These are phyloP conservation scores for Phyllosticta citriasiana DNA, from an alignment of 2,329 filamentous ascomycete species.

Conservation along the genomic window DNA sequence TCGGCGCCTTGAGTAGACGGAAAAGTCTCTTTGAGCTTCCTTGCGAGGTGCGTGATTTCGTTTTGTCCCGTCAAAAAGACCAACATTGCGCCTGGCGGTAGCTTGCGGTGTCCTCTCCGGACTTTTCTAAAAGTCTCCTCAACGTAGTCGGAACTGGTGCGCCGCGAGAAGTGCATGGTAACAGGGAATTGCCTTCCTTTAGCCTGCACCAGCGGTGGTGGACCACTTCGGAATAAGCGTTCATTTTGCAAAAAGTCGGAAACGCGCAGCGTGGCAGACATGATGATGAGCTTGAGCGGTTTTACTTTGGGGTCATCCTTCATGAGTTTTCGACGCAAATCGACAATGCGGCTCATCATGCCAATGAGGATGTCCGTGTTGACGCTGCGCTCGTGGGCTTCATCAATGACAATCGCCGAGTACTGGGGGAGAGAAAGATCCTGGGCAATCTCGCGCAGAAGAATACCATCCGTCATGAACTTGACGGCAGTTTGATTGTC, in stretches of 20 bases:
- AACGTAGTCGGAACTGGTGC: constrained; percentile 77
- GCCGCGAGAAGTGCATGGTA: constrained; percentile 76
- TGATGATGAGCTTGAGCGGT: constrained; percentile 88
- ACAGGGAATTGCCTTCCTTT: constrained; percentile 90
- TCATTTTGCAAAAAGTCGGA: constrained; percentile 82
- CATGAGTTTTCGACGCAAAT: constrained; percentile 65
- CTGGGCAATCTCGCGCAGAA: constrained; percentile 81
- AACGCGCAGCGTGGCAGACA: constrained; percentile 91
- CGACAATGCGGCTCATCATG: constrained; percentile 88
- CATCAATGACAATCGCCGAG: constrained; percentile 88
- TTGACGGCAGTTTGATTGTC: constrained; percentile 79
- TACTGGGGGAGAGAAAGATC: constrained; percentile 86
- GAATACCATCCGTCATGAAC: constrained; percentile 97
- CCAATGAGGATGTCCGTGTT: constrained; percentile 98
- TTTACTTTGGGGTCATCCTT: constrained; percentile 57
- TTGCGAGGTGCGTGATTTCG: constrained; percentile 78
- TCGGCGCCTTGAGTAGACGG: constrained; percentile 37
- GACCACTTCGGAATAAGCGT: constrained; percentile 59
- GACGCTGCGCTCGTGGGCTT: constrained; percentile 92
- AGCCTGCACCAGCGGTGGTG: constrained; percentile 77
- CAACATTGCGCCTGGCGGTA: constrained; percentile 82
- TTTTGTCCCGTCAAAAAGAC: constrained; percentile 92
- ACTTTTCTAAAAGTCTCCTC: constrained; percentile 87
- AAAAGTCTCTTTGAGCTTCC: constrained; percentile 62
- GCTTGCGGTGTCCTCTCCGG: constrained; percentile 73